These are phyloP conservation scores for Coleophoma crateriformis DNA, from an alignment of 2,329 filamentous ascomycete genomes.

Conservation along the genomic window DNA sequence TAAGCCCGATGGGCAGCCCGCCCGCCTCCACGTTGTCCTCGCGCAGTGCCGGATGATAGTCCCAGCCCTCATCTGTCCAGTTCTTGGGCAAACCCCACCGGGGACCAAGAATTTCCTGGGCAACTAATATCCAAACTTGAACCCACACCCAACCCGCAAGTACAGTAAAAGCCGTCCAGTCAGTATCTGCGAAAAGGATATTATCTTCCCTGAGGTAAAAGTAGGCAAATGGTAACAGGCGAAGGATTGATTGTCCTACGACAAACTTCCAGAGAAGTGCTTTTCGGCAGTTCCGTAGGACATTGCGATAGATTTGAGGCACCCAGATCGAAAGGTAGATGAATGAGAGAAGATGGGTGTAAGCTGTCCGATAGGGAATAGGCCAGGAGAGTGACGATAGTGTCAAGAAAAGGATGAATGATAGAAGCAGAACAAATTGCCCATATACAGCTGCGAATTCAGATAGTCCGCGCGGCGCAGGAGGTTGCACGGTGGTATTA, in stretches of 20 bases:
- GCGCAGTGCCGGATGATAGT: constrained; percentile 87
- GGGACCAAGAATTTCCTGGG: constrained; percentile 81
- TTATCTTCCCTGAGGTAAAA: constrained; percentile 78
- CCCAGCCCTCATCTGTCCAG: constrained; percentile 73
- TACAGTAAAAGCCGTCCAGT: constrained; percentile 57
- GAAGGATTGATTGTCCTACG: constrained; percentile 72
- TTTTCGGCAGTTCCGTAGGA: constrained; percentile 83
- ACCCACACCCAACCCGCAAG: constrained; percentile 79
- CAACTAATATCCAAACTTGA: constrained; percentile 72
- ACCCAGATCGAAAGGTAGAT: constrained; percentile 85
- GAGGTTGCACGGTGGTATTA: constrained; percentile 14
- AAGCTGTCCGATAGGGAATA: constrained; percentile 44
- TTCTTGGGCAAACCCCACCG: constrained; percentile 74
- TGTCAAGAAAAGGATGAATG: constrained; percentile 51
- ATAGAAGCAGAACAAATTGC: constrained; percentile 49
- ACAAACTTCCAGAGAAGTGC: constrained; percentile 92
- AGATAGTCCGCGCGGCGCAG: constrained; percentile 16
- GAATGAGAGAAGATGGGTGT: constrained; percentile 61
- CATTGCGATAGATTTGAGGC: constrained; percentile 88
- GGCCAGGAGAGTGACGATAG: constrained; percentile 58
- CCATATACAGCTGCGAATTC: constrained; percentile 52
- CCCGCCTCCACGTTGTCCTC: constrained; percentile 78
- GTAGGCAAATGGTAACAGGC: constrained; percentile 76
- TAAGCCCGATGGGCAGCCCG: constrained; percentile 72
- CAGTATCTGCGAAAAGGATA: constrained; percentile 70